A percentile compares a stretch with the other conserved stretches of the same genome.
These are phyloP conservation scores for Aspergillus sp. DNA, from an alignment of 2,329 filamentous ascomycete species.

Conservation along the genomic window DNA sequence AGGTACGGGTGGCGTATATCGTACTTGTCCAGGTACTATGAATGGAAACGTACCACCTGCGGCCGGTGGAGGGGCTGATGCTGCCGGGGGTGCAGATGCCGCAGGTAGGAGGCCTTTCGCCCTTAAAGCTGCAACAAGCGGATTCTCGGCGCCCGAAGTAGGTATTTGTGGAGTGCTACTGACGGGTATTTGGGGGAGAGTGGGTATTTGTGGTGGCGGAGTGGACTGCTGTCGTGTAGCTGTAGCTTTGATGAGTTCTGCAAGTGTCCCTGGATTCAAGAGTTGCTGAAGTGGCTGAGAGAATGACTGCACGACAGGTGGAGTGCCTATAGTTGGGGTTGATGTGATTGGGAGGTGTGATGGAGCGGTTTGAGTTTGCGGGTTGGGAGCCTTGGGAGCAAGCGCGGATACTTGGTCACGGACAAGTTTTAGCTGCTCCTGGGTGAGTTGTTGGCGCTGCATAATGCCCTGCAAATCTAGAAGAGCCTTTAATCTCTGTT, in stretches of 20 bases:
- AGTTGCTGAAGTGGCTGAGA: constrained; percentile 39
- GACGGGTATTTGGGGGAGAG: constrained; percentile 56
- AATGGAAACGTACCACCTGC: constrained; percentile 41
- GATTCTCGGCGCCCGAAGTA: constrained; percentile 52
- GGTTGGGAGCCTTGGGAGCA: constrained; percentile 44
- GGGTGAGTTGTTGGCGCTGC: constrained; percentile 72
- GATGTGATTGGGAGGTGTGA: constrained; percentile 21
- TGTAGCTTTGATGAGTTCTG: constrained; percentile 47
- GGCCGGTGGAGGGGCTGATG: constrained; percentile 37
- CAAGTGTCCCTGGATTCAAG: constrained; percentile 45
- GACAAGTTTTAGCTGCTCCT: constrained; percentile 79
- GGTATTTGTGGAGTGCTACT: constrained; percentile 54
- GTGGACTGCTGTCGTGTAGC: constrained; percentile 40
- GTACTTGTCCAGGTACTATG: constrained; percentile 39
- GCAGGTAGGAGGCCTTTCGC: constrained; percentile 65
- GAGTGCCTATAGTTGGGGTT: constrained; percentile 47
- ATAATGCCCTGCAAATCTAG: constrained; percentile 80
- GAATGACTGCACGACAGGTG: constrained; percentile 32
- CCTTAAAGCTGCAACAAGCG: constrained; percentile 66
- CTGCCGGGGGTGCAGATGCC: constrained; percentile 43
- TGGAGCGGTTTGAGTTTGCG: constrained; percentile 17
- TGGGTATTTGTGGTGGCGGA: constrained; percentile 48
- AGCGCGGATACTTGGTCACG: constrained; percentile 81
- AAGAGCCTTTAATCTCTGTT: constrained; percentile 79
- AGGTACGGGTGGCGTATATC: constrained; percentile 36